Evolutionary conservation across 176 grass and related monocot species (phyloP).

Genomic region (Cenchrus fungigraminus): DNA sequence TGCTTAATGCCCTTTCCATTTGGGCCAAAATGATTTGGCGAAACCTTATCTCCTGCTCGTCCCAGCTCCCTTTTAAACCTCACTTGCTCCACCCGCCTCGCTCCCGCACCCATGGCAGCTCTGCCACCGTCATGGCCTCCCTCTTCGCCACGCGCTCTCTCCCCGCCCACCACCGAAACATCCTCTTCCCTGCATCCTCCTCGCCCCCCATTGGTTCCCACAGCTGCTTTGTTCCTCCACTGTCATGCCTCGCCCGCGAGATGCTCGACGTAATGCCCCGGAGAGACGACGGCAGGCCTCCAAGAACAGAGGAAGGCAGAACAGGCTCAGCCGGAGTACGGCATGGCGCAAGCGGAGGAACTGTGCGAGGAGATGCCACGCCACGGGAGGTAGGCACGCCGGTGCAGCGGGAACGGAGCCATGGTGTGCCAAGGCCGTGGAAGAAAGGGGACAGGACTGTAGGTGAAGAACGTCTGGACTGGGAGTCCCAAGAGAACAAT

Average conservation of each 20-base stretch:
- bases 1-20: neutral
- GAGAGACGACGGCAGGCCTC: neutral
- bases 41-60: slow-evolving; percentile 36
- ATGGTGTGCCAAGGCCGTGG: neutral
- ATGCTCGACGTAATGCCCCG: slow-evolving; percentile 32
- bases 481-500: neutral
- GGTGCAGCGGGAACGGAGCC: neutral
- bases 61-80: slow-evolving; percentile 13
- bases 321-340: neutral
- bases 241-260: neutral
- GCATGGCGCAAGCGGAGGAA: neutral
- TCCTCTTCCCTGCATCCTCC: slow-evolving; percentile 12
- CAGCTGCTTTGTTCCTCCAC: neutral
- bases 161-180: slow-evolving; percentile 1
- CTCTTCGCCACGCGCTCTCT: slow-evolving; percentile 18
- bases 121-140: slow-evolving; percentile 42
- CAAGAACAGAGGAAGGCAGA: slow-evolving; percentile 10
- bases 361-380: neutral
- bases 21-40: neutral
- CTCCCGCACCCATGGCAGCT: slow-evolving; percentile 44
- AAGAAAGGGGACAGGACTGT: slow-evolving; percentile 32
- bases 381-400: neutral
- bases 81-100: slow-evolving; percentile 10
- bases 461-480: neutral
- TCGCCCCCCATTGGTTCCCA: neutral